Base-by-base conservation (phyloP, 163 green algal species). In the Chlamydomonas reinhardtii region DNA sequence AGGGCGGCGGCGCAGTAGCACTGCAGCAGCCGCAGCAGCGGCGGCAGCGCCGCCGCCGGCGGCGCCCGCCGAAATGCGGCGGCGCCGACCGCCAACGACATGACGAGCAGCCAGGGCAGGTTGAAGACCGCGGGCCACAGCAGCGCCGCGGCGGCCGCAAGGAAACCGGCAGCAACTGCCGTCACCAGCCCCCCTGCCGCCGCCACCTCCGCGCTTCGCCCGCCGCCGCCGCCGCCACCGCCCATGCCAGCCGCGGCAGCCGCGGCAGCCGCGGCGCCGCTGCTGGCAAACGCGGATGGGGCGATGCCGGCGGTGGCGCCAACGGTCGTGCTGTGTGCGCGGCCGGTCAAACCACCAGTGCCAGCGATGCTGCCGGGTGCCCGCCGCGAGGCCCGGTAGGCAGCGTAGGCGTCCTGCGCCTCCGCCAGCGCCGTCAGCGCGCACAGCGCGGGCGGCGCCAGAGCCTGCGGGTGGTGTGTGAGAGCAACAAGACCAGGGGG, bases 91-190 rank as follows among this genome's bases (percentile, higher is more conserved):
- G 61, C 75, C n/a, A 32, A 73, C 0, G 69, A 84, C 24, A 81
- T 64, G 27, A 84, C 29, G 22, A 82, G 64, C 68, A 92, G 73
- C 70, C 89, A 92, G 0, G 86, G 54, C 29, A 89, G 17, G 73
- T 79, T 84, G 59, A 88, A 82, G 20, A 66, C 69, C 25, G 79
- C 83, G 0, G 89, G 89, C 89, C 84, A 90, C 70, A 92, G 70
- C 72, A 92, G 56, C 16, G 85, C 84, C 2, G 43, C 66, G 1
- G 70, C 24, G 19, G 68, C 29, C 1, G 87, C 24, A 0, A 81
- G 24, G 20, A 82, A 29, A 4, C 76, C 74, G 0, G 65, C n/a
- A 6, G 84, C 39, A 24, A 77, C 43, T 1, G 64, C 82, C n/a
- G 72, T 54, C 65, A 22, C 81, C 25, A 34, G 12, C 25, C 15